These are phyloP conservation scores for Emericellopsis atlantica DNA, from an alignment of 2,329 filamentous ascomycete genomes.

Conservation along the genomic window DNA sequence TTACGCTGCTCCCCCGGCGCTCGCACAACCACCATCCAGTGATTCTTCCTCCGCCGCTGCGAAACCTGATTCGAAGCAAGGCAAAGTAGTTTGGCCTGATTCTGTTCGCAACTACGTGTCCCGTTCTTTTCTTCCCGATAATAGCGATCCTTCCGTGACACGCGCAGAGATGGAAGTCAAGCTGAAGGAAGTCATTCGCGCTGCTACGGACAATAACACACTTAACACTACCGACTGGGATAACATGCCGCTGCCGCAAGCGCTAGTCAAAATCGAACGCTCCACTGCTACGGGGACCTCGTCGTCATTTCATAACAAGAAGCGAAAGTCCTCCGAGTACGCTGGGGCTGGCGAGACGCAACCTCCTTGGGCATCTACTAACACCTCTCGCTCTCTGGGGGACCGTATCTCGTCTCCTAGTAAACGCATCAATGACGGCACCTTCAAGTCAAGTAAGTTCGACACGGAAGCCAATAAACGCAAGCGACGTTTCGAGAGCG, in stretches of 20 bases:
- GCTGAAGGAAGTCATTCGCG: constrained; percentile 74
- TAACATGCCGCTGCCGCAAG: constrained; percentile 69
- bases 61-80: constrained; percentile 20
- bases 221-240: constrained; percentile 75
- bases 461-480: constrained; percentile 84
- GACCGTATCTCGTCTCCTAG: constrained; percentile 52
- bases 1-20: constrained; percentile 5
- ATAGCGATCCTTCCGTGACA: constrained; percentile 49
- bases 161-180: constrained; percentile 68
- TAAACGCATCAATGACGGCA: constrained; percentile 32
- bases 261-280: constrained; percentile 64
- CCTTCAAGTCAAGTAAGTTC: constrained; percentile 68
- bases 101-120: constrained; percentile 83
- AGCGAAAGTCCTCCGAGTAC: constrained; percentile 68
- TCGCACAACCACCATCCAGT: constrained; percentile 4
- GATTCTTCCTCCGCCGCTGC: constrained; percentile 8
- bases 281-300: background rate
- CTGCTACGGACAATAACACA: constrained; percentile 60
- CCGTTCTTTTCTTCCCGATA: constrained; percentile 69
- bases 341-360: constrained; percentile 17
- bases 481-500: constrained; percentile 70
- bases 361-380: constrained; percentile 67
- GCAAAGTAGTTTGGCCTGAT: constrained; percentile 66
- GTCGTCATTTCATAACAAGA: constrained; percentile 39
- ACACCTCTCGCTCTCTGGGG: constrained; percentile 45